Conservation (phyloP, 768 basidiomycete genomes). For the Chalciporus chontae region DNA sequence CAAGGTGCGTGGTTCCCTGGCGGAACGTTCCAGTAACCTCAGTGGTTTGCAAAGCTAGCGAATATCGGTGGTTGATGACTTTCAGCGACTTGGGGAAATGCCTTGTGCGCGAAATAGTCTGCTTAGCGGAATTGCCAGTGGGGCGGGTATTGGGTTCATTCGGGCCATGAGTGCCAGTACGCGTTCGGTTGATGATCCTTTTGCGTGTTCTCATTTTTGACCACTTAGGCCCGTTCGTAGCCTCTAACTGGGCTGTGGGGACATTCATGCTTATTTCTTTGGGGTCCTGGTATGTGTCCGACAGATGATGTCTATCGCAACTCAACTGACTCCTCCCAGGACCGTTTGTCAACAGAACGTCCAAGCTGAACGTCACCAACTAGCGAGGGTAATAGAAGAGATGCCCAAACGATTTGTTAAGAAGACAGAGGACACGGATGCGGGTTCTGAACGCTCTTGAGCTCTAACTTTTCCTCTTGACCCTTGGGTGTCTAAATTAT, state of each 20-base stretch:
- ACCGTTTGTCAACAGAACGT: constrained; percentile 59
- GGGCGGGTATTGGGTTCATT: constrained; percentile 71
- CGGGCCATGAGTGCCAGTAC: constrained; percentile 63
- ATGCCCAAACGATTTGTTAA: constrained; percentile 56
- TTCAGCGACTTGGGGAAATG: constrained; percentile 60
- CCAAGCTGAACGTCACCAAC: constrained; percentile 48
- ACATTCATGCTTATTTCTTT: constrained; percentile 67
- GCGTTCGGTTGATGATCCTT: constrained; percentile 22
- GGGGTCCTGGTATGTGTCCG: constrained; percentile 59
- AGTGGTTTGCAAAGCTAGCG: constrained; percentile 39
- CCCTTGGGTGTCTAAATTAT: not conserved
- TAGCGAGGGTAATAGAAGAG: constrained; percentile 56
- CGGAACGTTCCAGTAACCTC: not conserved
- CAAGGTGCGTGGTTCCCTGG: constrained; percentile 23
- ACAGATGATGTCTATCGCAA: constrained; percentile 1
- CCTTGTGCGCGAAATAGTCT: constrained; percentile 78
- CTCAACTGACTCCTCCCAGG: constrained; percentile 36
- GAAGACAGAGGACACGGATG: constrained; percentile 34
- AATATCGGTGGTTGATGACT: constrained; percentile 47
- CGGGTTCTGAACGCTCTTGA: constrained; percentile 8
- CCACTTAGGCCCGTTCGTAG: constrained; percentile 49
- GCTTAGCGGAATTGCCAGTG: constrained; percentile 75
- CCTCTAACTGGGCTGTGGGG: constrained; percentile 77
- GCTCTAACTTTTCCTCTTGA: not conserved
- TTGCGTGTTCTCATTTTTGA: constrained; percentile 5